phyloP scores from a whole-genome alignment of 164 flowering plant genomes.

The Liquidambar formosana region DNA sequence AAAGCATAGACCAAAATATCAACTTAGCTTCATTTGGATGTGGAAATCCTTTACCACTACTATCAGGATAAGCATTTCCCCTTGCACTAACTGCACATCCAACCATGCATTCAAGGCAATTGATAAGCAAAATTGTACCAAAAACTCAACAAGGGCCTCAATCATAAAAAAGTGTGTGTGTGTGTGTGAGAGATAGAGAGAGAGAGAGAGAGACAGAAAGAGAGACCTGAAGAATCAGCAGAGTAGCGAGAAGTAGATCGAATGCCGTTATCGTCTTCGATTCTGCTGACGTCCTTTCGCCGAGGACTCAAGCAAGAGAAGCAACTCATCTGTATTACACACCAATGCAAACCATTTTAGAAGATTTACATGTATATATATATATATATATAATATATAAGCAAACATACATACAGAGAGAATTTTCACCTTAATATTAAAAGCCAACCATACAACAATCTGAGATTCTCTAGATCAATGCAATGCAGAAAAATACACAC shows the following conservation, averaged over 20 bases:
- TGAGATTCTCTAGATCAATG: background rate
- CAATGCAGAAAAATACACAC: background rate
- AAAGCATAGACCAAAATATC: background rate
- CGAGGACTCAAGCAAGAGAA: conserved; percentile 40
- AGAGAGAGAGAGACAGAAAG: background rate
- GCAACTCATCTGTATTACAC: conserved; percentile 40
- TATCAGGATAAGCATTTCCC: conserved; percentile 15
- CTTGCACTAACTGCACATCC: conserved; percentile 32
- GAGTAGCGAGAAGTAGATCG: conserved; percentile 24
- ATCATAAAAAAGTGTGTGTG: too few relatives aligned
- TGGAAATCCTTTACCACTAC: conserved; percentile 16
- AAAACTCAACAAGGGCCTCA: too few relatives aligned
- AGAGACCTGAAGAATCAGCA: conserved; percentile 19
- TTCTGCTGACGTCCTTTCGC: conserved; percentile 26
- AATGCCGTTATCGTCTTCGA: conserved; percentile 36
- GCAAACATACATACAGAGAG: background rate
- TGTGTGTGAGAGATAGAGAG: background rate
- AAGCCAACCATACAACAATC: background rate
- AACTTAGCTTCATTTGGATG: too few relatives aligned
- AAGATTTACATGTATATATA: too few relatives aligned
- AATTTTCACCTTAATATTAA: too few relatives aligned
- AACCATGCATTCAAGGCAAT: background rate
- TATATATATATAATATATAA: too few relatives aligned
- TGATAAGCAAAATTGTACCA: background rate
- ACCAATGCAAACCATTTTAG: background rate